Percentiles rank a stretch among this genome's conserved stretches.
Conservation (phyloP, 1,139 yeast species). For the Candida sanyaensis region DNA sequence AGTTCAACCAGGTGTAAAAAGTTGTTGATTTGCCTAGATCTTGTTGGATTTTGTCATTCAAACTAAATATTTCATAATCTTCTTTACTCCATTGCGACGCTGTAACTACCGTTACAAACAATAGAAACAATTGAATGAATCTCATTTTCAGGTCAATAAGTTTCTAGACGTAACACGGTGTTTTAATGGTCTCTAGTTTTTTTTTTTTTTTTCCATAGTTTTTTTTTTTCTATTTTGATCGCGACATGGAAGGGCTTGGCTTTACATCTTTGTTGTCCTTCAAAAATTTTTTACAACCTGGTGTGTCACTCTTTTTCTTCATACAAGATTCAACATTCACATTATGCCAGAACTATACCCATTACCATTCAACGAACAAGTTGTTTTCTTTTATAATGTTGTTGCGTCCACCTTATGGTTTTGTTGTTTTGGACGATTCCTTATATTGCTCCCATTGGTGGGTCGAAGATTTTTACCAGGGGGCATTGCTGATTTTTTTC, state of each 20-base stretch:
- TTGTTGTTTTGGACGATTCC: conserved; percentile 52
- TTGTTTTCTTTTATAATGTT: conserved; percentile 37
- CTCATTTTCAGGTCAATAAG: conserved; percentile 4
- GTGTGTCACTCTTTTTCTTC: not conserved
- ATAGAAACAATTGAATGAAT: conserved; percentile 10
- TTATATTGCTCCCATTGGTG: conserved; percentile 58
- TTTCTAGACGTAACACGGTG: not conserved
- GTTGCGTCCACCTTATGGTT: conserved; percentile 50
- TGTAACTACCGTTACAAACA: conserved; percentile 18
- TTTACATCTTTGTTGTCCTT: not conserved
- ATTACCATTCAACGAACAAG: conserved; percentile 30
- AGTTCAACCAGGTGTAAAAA: conserved; percentile 69
- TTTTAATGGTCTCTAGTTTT: conserved; percentile 3
- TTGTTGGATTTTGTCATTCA: conserved; percentile 64
- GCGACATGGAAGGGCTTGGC: not conserved
- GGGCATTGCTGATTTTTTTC: conserved; percentile 70
- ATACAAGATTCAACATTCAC: too few species aligned
- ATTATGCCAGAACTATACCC: conserved; percentile 36
- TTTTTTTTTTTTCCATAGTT: conserved; percentile 1
- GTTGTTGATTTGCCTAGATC: conserved; percentile 65
- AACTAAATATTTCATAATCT: conserved; percentile 79
- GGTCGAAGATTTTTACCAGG: conserved; percentile 65
- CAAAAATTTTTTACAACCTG: not conserved
- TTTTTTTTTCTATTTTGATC: not conserved
- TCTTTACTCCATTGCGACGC: conserved; percentile 47